Evolutionary conservation across 2,329 filamentous ascomycete species (phyloP), one percentile per base, ranked within the genome.

Genomic region (Blastomyces gilchristii): DNA sequence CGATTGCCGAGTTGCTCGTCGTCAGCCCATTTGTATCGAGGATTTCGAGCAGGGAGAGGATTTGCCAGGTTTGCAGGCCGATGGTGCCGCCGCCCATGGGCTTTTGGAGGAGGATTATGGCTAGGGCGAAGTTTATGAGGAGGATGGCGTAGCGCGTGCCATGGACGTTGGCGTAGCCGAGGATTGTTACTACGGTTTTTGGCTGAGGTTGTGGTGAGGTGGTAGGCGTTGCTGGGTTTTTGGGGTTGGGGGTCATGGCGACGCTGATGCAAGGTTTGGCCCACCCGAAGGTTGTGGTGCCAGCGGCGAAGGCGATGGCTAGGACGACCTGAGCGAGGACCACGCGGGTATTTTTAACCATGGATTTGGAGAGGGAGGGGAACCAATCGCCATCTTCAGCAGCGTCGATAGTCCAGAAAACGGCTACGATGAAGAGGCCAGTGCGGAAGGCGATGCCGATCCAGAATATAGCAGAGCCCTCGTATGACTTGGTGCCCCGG

Each of bases 151-250:
- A 97, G 37, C 93, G 88, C 0, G 90, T 88, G 63, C 94, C 94
- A 71, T 96, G 87, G n/a, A 90, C 85, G 71, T 99, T 99, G 67
- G 88, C 89, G 76, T 95, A 97, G 54, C 94, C 94, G 22, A 96
- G 83, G 64, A 97, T 88, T 41, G 88, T 89, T 64, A 97, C 85
- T 4, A 80, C 76, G 28, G 75, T 79, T 62, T 76, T 72, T 25
- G 54, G 37, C 2, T 37, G n/a, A 3, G 54, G n/a, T 22, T 31
- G 43, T 22, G 25, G 25, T n/a, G 34, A 3, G 63, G 67, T 49
- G 62, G 62, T 58, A 64, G 62, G 64, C 4, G 28, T 31, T 63
- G 43, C 67, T 83, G 80, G 39, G 82, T 65, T 78, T 63, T 69
- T 66, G 62, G 71, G 77, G 67, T n/a, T 78, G 72, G 45, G 79